These are phyloP conservation scores for Alternaria ethzedia DNA, from an alignment of 2,329 filamentous ascomycete species.

Conservation along the genomic window DNA sequence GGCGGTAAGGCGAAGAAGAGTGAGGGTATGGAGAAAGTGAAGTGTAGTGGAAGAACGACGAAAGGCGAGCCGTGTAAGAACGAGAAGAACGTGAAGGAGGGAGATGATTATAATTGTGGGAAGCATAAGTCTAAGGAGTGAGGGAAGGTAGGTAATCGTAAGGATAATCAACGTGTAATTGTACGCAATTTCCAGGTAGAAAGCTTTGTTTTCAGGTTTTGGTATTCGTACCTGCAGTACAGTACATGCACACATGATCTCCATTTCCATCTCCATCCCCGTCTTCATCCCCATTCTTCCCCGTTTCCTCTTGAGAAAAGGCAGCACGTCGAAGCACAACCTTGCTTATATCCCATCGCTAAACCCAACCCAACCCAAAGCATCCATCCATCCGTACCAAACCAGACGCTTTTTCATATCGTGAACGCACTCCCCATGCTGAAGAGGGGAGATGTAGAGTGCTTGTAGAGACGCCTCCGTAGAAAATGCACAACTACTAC, in stretches of 20 bases:
- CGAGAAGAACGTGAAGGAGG: not conserved
- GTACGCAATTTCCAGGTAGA: not conserved
- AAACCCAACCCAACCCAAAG: constrained; percentile 1
- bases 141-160: not conserved
- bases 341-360: not conserved
- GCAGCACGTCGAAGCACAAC: not conserved
- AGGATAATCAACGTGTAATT: not conserved
- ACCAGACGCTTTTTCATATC: constrained; percentile 24
- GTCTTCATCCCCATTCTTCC: not conserved
- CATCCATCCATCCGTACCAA: constrained; percentile 8
- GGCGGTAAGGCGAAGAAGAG: not conserved
- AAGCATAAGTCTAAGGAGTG: not conserved
- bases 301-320: not conserved
- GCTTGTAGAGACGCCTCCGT: constrained; percentile 6
- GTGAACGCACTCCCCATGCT: constrained; percentile 12
- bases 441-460: constrained; percentile 7
- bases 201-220: not conserved
- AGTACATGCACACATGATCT: not conserved
- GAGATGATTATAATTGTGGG: not conserved
- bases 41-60: not conserved
- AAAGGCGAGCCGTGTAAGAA: not conserved
- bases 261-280: not conserved
- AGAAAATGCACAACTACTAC: constrained; percentile 8
- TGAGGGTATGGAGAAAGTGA: not conserved
- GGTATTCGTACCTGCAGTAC: not conserved